These are phyloP conservation scores for Daldinia sp. DNA, from an alignment of 2,329 filamentous ascomycete species.

Conservation along the genomic window DNA sequence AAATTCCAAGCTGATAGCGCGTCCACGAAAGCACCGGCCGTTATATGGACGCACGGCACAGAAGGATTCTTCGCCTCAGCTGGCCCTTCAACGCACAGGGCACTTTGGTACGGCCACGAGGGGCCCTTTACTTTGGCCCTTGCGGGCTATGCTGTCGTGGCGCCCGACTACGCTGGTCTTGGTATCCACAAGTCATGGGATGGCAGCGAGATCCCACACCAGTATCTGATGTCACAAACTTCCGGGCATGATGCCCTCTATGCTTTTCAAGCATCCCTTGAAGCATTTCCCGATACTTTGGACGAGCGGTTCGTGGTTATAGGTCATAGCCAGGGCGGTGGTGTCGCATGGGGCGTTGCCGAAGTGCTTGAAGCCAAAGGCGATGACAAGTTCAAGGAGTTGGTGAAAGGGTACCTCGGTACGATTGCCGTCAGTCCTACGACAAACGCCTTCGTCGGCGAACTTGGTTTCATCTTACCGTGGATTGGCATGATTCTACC, in stretches of 20 bases:
- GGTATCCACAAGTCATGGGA: conserved; percentile 54
- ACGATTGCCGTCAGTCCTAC: conserved; percentile 1
- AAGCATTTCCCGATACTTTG: conserved; percentile 31
- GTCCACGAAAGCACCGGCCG: conserved; percentile 47
- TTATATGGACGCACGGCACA: conserved; percentile 61
- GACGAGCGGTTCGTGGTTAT: conserved; percentile 51
- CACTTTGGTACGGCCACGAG: conserved; percentile 57
- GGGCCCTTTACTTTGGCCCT: conserved; percentile 57
- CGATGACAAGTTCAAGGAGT: conserved; percentile 49
- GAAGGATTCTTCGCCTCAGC: conserved; percentile 56
- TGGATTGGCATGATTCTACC: conserved; percentile 42
- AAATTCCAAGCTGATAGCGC: conserved; percentile 13
- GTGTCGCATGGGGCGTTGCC: conserved; percentile 54
- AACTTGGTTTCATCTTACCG: conserved; percentile 33
- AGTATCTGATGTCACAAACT: conserved; percentile 55
- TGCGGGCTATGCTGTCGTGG: conserved; percentile 60
- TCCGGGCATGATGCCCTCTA: conserved; percentile 60
- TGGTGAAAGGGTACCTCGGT: conserved; percentile 37
- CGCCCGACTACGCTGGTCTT: conserved; percentile 60
- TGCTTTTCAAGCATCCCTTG: conserved; percentile 57
- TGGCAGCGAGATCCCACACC: conserved; percentile 55
- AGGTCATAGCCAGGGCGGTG: conserved; percentile 29
- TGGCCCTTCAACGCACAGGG: conserved; percentile 57
- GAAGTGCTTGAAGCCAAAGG: conserved; percentile 45
- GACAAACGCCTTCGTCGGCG: not conserved